Percentiles rank a stretch among this genome's conserved stretches.
phyloP scores from a whole-genome alignment of 192 early-diverging fungal genomes.

The Coemansia sp. region DNA sequence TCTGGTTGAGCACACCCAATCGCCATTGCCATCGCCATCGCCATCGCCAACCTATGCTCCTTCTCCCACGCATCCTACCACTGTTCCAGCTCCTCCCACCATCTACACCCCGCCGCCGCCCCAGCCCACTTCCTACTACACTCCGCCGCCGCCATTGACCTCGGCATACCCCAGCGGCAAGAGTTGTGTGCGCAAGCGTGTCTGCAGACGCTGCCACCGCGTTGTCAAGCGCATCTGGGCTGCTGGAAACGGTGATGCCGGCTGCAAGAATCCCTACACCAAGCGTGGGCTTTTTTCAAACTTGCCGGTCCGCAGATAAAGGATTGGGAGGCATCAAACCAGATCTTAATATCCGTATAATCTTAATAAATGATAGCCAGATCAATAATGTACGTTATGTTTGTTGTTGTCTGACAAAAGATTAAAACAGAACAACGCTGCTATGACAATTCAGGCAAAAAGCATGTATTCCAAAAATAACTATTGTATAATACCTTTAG shows the following conservation, averaged over 20 bases:
- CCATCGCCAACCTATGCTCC: too few relatives aligned
- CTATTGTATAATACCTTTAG: neutral
- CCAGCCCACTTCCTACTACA: neutral
- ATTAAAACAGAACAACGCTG: too few relatives aligned
- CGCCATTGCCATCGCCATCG: neutral
- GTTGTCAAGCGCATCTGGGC: neutral
- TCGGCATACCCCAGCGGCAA: neutral
- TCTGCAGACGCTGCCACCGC: constrained; percentile 2
- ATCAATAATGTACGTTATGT: too few relatives aligned
- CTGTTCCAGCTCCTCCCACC: too few relatives aligned
- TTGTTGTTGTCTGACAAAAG: neutral
- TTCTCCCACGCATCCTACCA: too few relatives aligned
- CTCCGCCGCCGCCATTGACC: constrained; percentile 1
- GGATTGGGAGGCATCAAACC: too few relatives aligned
- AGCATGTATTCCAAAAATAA: neutral
- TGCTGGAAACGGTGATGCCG: neutral
- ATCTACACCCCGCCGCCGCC: too few relatives aligned
- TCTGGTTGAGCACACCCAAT: constrained; percentile 14
- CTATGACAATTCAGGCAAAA: neutral
- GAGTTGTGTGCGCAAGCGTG: constrained; percentile 6
- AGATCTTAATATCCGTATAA: too few relatives aligned
- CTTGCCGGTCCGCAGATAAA: too few relatives aligned
- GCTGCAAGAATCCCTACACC: neutral
- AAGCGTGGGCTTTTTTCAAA: neutral
- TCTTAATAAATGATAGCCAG: too few relatives aligned